Evolutionary conservation across 2,329 filamentous ascomycete genomes (phyloP), one percentile per base, ranked within the genome.

Genomic region (Atkinsonella hypoxylon): DNA sequence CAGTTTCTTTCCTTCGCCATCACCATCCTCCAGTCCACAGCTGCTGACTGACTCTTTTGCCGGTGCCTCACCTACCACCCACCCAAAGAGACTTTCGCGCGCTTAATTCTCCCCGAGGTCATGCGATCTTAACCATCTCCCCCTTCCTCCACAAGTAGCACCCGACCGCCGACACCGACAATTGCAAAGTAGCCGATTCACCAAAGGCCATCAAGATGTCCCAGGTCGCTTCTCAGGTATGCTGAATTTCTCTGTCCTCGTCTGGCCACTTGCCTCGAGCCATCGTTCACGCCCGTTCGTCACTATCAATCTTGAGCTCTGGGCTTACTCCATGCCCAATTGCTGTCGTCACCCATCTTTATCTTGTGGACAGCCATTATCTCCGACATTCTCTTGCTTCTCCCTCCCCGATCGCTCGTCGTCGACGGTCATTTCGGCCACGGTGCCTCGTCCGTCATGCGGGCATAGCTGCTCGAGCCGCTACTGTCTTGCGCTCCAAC

Each of bases 141-240:
- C 59, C 61, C 56, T 58, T 57, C 58, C 60, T 58, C 56, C 56
- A 62, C 55, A 62, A 62, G 59, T 56, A 58, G 60, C 60, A 55
- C 54, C 58, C 56, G 55, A 59, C 58, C 60, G 63, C 64, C 63
- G 63, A 63, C 63, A 64, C 61, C 74, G 72, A 74, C 69, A 67
- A 71, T 70, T 66, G 65, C 70, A 65, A 44, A 47, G 49, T 49
- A 49, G 52, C 52, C 52, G 46, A 51, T 46, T 51, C 51, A 48
- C 32, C 46, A 48, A 39, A 53, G 49, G 75, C 71, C 65, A 66
- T 65, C 77, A 79, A 70, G 66, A 80, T 80, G 77, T 78, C 76
- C 55, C 54, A 56, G 71, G 74, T 80, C 74, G 76, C 71, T 70
- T 76, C 74, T 58, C 77, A 79, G 75, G 77, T 81, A 67, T 55